Evolutionary conservation across 164 flowering plant species (phyloP), one percentile per base, ranked within the genome.

Genomic region (Houttuynia cordata): DNA sequence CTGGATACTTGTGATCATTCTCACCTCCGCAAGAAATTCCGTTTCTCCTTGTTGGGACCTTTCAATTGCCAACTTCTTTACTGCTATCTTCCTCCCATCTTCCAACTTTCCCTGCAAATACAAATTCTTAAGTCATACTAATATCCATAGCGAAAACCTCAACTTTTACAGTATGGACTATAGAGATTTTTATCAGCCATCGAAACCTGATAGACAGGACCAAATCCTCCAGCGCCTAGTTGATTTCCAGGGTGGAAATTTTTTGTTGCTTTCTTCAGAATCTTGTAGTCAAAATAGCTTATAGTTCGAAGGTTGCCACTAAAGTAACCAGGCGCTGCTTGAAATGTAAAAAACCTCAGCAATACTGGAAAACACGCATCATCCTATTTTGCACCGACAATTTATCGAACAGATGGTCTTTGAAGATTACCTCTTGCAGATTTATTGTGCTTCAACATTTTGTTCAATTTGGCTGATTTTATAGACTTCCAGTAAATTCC

Each of bases 221-320:
- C 93, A 57, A 83, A 86, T 68, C 89, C 93, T 30, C 93, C 93
- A 59, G 76, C 68, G 47, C 89, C 93, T 23, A 86, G 84, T 64
- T 75, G 78, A 66, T 86, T 74, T 42, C 19, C 40, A 13, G 73
- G 71, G 56, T 81, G 67, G 62, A 86, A 86, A 63, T 82, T 84
- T 68, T 76, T 79, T 39, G 93, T 86, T 34, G 86, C 90, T 71
- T 80, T 86, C 78, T 76, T 81, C 51, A 86, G 61, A 30, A 80
- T 73, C 24, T 60, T 67, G 50, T 76, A 84, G 51, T 71, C 69
- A 39, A 86, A 84, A 54, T 75, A 71, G 71, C 80, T 79, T 49
- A 84, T 71, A 0, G 80, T 78, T 63, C 77, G 79, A 53, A 84
- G 81, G 60, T 79, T 81, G 12, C 78, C 83, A 56, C 81, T 81